Conservation (phyloP, 192 early-diverging fungal species). For the Ambispora gerdemannii region DNA sequence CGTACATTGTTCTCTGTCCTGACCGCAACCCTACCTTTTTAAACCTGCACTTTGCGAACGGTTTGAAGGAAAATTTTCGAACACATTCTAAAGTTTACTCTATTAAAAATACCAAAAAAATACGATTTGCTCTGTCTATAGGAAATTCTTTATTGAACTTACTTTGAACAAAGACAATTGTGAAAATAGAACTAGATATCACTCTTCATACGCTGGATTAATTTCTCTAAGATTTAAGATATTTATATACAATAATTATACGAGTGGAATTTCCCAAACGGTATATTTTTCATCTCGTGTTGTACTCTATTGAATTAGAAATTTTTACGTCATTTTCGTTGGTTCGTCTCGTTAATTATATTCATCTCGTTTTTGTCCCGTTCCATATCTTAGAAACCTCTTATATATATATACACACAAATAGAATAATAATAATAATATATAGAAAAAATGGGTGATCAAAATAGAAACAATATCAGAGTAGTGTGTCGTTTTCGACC, state of each 20-base stretch:
- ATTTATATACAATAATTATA: too few relatives aligned
- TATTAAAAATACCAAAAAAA: not conserved
- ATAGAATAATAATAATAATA: not conserved
- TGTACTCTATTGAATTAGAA: not conserved
- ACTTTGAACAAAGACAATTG: not conserved
- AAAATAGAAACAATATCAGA: slow-evolving; percentile 76
- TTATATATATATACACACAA: too few relatives aligned
- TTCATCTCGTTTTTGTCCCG: not conserved
- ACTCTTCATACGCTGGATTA: not conserved
- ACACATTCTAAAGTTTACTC: not conserved
- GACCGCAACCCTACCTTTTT: not conserved
- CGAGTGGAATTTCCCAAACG: too few relatives aligned
- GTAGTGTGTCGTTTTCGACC: slow-evolving; percentile 98
- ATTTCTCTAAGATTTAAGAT: too few relatives aligned
- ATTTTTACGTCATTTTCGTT: not conserved
- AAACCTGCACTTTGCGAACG: not conserved
- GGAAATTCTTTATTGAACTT: not conserved
- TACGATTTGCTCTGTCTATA: not conserved
- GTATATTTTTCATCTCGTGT: not conserved
- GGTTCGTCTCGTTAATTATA: not conserved
- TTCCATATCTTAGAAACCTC: too few relatives aligned
- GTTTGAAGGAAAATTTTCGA: not conserved
- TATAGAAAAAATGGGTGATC: not conserved
- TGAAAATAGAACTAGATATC: not conserved
- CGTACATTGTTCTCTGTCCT: not conserved